These are phyloP conservation scores for Boletus sensibilis DNA, from an alignment of 768 basidiomycete species.

Conservation along the genomic window DNA sequence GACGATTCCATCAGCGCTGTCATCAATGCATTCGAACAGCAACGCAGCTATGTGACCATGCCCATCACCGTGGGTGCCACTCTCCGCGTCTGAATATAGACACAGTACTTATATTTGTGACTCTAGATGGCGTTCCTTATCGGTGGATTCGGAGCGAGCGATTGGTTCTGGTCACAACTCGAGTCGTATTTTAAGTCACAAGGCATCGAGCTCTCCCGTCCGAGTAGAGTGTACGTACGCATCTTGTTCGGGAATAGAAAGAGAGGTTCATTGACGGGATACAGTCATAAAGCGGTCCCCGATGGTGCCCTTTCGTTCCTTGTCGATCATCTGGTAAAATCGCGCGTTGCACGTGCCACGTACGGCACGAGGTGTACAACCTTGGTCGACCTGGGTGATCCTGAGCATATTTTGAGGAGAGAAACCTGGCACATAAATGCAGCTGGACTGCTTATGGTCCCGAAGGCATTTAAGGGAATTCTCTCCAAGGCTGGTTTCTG, in stretches of 20 bases:
- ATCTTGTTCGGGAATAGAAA: not conserved
- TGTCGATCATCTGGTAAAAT: constrained; percentile 45
- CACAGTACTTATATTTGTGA: not conserved
- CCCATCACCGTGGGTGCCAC: constrained; percentile 30
- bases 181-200: constrained; percentile 34
- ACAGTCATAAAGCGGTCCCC: constrained; percentile 46
- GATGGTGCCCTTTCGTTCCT: constrained; percentile 43
- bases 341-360: constrained; percentile 43
- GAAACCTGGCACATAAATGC: constrained; percentile 1
- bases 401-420: constrained; percentile 10
- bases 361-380: constrained; percentile 52
- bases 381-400: not conserved
- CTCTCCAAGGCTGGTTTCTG: constrained; percentile 7
- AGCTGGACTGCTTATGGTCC: constrained; percentile 1
- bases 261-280: not conserved
- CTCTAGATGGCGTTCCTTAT: constrained; percentile 40
- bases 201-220: constrained; percentile 43
- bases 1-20: constrained; percentile 38
- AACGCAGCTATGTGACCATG: constrained; percentile 19
- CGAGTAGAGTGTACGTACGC: constrained; percentile 46
- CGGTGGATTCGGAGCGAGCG: constrained; percentile 50
- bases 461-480: constrained; percentile 2
- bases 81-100: not conserved
- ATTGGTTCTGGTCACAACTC: constrained; percentile 43
- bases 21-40: constrained; percentile 31